Percentiles rank a stretch among this genome's conserved stretches.
These are phyloP conservation scores for Knoxdaviesia proteae DNA, from an alignment of 2,329 filamentous ascomycete species.

Conservation along the genomic window DNA sequence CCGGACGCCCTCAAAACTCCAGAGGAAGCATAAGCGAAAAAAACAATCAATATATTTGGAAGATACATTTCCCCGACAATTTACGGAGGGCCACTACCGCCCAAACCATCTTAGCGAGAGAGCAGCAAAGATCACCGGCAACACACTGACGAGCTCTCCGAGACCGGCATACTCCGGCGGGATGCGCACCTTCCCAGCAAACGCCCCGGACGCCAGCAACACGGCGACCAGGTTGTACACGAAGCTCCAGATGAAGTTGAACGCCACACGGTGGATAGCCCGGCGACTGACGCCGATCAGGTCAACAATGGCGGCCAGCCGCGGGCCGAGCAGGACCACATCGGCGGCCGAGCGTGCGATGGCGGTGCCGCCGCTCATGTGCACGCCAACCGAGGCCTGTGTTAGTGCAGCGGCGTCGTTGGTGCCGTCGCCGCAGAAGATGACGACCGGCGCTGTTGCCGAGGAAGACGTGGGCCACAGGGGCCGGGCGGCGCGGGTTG, in stretches of 20 bases:
- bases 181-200: constrained; percentile 25
- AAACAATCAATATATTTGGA: too few species aligned
- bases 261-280: constrained; percentile 27
- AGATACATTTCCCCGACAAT: too few species aligned
- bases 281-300: constrained; percentile 31
- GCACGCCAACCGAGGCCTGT: constrained; percentile 49
- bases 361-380: constrained; percentile 41
- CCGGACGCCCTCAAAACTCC: too few species aligned
- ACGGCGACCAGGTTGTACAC: constrained; percentile 52
- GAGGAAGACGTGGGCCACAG: constrained; percentile 3
- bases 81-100: too few species aligned
- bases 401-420: constrained; percentile 59
- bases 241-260: constrained; percentile 53
- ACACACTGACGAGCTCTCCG: constrained; percentile 53
- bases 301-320: constrained; percentile 32
- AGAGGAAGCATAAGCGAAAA: too few species aligned
- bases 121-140: constrained; percentile 44
- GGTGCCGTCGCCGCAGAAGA: constrained; percentile 61
- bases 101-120: too few species aligned
- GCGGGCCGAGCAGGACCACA: constrained; percentile 37
- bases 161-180: constrained; percentile 44
- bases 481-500: not conserved
- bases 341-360: constrained; percentile 48
- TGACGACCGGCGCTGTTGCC: constrained; percentile 14
- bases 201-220: constrained; percentile 43